These are phyloP conservation scores for Talaromyces stipitatus DNA, from an alignment of 495 filamentous ascomycete species.

Conservation along the genomic window DNA sequence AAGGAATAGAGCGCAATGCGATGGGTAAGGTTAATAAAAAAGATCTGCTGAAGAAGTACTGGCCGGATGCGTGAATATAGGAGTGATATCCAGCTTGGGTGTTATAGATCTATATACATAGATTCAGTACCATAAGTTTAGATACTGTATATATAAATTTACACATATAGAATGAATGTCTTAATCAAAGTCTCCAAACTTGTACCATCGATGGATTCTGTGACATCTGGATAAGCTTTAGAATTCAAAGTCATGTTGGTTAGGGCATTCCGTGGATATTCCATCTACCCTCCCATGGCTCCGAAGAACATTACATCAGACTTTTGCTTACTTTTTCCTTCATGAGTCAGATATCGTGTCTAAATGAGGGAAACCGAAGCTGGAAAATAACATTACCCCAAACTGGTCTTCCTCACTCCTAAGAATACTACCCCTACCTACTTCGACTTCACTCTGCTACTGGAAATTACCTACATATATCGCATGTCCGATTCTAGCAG, in stretches of 20 bases:
- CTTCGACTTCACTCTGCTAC: no score
- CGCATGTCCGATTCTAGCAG: no score
- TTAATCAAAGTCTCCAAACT: no score
- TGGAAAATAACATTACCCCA: no score
- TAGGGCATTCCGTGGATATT: neutral
- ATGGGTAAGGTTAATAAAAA: conserved; percentile 46
- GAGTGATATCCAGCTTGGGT: neutral
- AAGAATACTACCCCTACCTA: no score
- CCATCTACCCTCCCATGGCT: neutral
- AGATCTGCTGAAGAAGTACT: conserved; percentile 34
- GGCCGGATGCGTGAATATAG: conserved; percentile 19
- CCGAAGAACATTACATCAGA: conserved; percentile 1
- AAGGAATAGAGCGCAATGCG: conserved; percentile 39
- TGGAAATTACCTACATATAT: no score
- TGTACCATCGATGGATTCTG: no score
- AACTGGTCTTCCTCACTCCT: no score
- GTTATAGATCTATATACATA: neutral
- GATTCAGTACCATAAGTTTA: neutral
- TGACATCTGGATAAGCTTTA: no score
- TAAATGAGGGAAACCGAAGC: no score
- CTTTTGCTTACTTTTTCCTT: conserved; percentile 1
- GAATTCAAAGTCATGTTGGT: neutral
- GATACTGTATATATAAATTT: neutral
- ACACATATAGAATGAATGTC: no score
- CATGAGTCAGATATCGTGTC: neutral